phyloP scores from a whole-genome alignment of 31 red algal species.

The Asparagopsis taxiformis region DNA sequence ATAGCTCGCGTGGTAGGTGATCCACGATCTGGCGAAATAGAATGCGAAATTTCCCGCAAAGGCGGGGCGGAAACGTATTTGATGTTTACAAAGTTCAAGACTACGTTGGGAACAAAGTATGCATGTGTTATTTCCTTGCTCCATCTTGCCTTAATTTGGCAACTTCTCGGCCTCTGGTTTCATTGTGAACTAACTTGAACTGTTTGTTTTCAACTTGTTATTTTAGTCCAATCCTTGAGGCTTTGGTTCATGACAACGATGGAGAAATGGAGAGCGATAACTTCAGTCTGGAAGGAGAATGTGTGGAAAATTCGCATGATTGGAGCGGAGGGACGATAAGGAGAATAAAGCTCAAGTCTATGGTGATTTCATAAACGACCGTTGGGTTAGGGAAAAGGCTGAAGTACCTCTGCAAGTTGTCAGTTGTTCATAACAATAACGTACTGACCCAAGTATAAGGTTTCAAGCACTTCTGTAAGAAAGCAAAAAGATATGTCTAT shows the following conservation, averaged over 20 bases:
- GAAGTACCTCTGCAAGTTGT: too few species aligned
- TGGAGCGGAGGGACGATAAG: conserved; percentile 65
- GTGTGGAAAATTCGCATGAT: conserved; percentile 61
- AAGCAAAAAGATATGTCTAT: too few species aligned
- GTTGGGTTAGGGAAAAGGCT: too few species aligned
- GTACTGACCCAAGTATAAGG: too few species aligned
- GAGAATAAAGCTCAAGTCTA: conserved; percentile 61
- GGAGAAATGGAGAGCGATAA: conserved; percentile 54
- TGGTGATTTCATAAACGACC: conserved; percentile 38
- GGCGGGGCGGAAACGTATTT: conserved; percentile 64
- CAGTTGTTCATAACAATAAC: too few species aligned
- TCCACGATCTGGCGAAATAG: conserved; percentile 59
- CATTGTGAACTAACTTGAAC: not conserved
- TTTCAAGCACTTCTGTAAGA: too few species aligned
- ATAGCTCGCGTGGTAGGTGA: conserved; percentile 31
- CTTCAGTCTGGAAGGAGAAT: conserved; percentile 59
- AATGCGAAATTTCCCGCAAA: conserved; percentile 62
- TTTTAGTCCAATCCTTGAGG: conserved; percentile 45
- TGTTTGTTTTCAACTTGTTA: not conserved
- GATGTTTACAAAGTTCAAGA: conserved; percentile 78
- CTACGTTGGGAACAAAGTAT: conserved; percentile 65
- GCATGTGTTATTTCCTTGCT: not conserved
- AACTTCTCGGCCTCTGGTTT: too few species aligned
- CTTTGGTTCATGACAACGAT: conserved; percentile 75
- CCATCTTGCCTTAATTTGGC: too few species aligned